Evolutionary conservation across 2,329 filamentous ascomycete genomes (phyloP).

Genomic region (Fonsecaea monophora): DNA sequence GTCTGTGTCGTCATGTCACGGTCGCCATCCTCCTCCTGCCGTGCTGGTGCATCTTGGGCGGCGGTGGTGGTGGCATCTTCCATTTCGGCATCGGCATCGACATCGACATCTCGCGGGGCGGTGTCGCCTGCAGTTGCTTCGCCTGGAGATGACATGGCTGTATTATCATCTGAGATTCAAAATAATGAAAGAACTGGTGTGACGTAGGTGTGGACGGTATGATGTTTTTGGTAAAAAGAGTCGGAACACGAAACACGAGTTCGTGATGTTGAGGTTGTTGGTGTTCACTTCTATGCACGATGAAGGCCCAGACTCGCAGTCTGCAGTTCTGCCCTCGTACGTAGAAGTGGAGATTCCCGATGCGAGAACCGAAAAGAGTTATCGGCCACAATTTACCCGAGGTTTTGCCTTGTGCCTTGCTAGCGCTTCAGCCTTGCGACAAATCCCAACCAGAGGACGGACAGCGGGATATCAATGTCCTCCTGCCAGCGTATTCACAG

Average conservation of each 20-base stretch:
- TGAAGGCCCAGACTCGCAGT: slow-evolving; percentile 3
- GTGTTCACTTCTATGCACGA: slow-evolving; percentile 5
- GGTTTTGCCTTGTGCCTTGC: slow-evolving; percentile 9
- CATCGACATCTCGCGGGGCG: slow-evolving; percentile 32
- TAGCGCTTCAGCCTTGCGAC: slow-evolving; percentile 1
- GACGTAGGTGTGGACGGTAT: background rate
- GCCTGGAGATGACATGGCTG: slow-evolving; percentile 35
- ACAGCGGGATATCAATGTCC: background rate
- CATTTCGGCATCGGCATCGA: slow-evolving; percentile 43
- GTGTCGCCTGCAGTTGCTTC: slow-evolving; percentile 20
- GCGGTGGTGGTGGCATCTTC: slow-evolving; percentile 25
- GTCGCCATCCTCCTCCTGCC: slow-evolving; percentile 31
- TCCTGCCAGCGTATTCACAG: background rate
- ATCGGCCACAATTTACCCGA: slow-evolving; percentile 14
- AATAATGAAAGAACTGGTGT: background rate
- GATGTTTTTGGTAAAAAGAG: background rate
- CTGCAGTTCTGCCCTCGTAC: no score
- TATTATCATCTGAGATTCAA: slow-evolving; percentile 7
- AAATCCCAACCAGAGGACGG: background rate
- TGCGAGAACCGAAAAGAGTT: background rate
- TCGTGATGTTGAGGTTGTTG: background rate
- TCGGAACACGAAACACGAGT: background rate
- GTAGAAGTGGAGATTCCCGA: slow-evolving; percentile 4
- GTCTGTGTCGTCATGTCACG: slow-evolving; percentile 23
- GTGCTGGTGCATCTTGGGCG: slow-evolving; percentile 38